Evolutionary conservation across 768 basidiomycete genomes (phyloP), one percentile per base, ranked within the genome.

Genomic region (Saitozyma sp.): DNA sequence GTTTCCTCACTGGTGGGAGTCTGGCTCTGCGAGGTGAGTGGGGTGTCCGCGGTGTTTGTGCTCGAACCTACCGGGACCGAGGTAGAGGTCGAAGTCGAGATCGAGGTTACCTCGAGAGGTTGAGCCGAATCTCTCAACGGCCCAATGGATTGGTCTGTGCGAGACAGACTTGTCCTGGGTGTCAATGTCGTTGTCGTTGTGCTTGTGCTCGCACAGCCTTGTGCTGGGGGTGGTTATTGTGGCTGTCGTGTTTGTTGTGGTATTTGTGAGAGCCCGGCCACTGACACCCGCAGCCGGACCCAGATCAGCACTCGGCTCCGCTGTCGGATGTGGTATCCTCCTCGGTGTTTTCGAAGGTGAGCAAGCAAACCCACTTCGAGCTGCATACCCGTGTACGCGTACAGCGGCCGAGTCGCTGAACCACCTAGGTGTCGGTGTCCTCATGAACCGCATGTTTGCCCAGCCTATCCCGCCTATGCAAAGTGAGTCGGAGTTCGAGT

Each of bases 1-100:
- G 96, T 50, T 99, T 99, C 82, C 86, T 96, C 87, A 98, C 96
- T 9, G 96, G 96, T 80, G 96, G 96, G 59, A 94, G 91, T 79
- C 81, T 97, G 58, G 96, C 95, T 61, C 85, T 90, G 65, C 86
- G 95, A 82, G 91, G 95, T 96, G 80, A 81, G 91, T 87, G 39
- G 40, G 17, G 16, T 11, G 7, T 40, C 39, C 17, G 6, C 10
- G 14, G 13, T 5, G n/a, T 59, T 39, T 14, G 37, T 2, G 37
- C 41, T 4, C 39, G 37, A 17, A 13, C 39, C 46, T 40, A 45
- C 9, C 45, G 56, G 6, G 13, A 7, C 6, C 7, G n/a, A 6
- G 54, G 9, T 39, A 1, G 29, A 17, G 46, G 17, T 29, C 5
- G 29, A 48, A 3, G 17, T 48, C 11, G 45, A 46, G 45, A 46